Base-by-base conservation (phyloP, 108 stramenopile species). In the Pseudonitzschia pungens region DNA sequence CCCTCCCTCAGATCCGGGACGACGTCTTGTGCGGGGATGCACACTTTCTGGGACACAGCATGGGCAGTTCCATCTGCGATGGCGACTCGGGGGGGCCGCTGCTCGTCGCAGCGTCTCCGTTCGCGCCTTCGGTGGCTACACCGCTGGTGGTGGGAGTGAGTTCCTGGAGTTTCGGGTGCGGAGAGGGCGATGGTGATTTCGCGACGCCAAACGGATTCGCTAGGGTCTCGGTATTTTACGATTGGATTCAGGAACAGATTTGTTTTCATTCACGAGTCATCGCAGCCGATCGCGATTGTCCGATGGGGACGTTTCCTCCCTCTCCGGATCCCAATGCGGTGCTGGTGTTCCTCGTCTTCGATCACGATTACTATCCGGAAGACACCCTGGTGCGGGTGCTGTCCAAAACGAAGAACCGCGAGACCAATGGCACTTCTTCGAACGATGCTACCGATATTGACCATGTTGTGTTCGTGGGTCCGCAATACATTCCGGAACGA, bases 51-150 rank as follows among this genome's bases (percentile, higher is more conserved):
- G 26, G 15, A 8, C 26, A 27, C 29, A 3, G 21, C 26, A 29
- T 22, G 15, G 63, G 27, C n/a, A 54, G n/a, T 24, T 48, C 60
- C 24, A 59, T 54, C 1, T 75, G 74, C 26, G 20, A 57, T 4
- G 74, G 74, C 14, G 74, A 75, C 58, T 68, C 67, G 26, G 74
- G 74, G 20, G 74, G 74, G 7, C 74, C 74, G 36, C 21, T 75
- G 11, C 15, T 75, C 14, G 6, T 29, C 28, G 68, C 68, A 14
- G 51, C 27, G 40, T 40, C 24, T 16, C 24, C 64, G 41, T 21
- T 6, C 14, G 12, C 57, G 4, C 6, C 36, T 2, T 36, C 36
- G 36, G 2, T 6, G 36, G 4, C 36, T 2, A 2, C 36, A 6
- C 22, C 22, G 50, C 29, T 52, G 12, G 40, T 64, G 29, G 32